These are phyloP conservation scores for Sphaerulina populicola DNA, from an alignment of 2,329 filamentous ascomycete genomes.

Conservation along the genomic window DNA sequence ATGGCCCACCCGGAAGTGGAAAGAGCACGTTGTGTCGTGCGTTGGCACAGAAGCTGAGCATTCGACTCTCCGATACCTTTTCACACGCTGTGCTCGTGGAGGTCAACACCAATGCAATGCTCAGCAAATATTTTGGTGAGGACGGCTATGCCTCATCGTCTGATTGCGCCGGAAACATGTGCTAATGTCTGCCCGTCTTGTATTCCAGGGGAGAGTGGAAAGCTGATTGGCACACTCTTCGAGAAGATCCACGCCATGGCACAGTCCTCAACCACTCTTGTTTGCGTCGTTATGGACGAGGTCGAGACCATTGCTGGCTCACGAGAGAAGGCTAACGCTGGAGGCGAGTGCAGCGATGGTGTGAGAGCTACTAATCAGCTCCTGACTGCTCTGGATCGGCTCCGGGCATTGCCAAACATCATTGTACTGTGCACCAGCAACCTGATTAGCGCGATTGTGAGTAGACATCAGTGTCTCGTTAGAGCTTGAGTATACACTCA, in stretches of 20 bases:
- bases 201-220: constrained; percentile 34
- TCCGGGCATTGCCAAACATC: constrained; percentile 39
- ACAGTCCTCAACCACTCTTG: constrained; percentile 36
- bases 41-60: constrained; percentile 45
- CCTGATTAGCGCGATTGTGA: constrained; percentile 37
- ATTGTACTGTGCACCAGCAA: constrained; percentile 47
- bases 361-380: constrained; percentile 45
- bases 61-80: constrained; percentile 37
- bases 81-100: constrained; percentile 35
- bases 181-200: neutral
- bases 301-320: constrained; percentile 43
- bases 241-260: constrained; percentile 33
- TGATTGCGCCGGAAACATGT: neutral
- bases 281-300: constrained; percentile 45
- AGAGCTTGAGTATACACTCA: constrained; percentile 7
- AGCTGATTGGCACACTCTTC: constrained; percentile 39
- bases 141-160: neutral
- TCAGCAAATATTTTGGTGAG: constrained; percentile 43
- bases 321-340: constrained; percentile 35
- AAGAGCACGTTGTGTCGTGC: constrained; percentile 41
- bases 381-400: constrained; percentile 41
- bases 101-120: constrained; percentile 39
- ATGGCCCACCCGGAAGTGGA: constrained; percentile 40
- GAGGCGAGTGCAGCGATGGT: constrained; percentile 41
- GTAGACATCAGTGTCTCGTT: constrained; percentile 6